Base-by-base conservation (phyloP, 495 filamentous ascomycete species). In the Penicillium bovifimosum region DNA sequence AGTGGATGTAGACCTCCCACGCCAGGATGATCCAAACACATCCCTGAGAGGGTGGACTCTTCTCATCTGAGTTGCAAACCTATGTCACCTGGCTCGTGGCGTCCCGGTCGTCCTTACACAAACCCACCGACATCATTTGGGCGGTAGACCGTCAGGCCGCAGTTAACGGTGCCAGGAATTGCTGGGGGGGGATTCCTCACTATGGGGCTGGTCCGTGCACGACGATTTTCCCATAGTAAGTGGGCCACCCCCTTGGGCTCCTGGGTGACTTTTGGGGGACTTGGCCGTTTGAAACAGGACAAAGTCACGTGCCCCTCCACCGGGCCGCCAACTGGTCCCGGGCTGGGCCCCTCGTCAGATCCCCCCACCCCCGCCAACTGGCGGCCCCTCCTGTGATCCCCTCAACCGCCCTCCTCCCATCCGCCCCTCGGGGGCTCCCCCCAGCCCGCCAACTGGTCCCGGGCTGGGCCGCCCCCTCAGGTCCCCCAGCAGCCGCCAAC, bases 111-210 rank as follows among this genome's bases (percentile, higher is more conserved):
- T 16, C 14, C 56, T 38, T 53, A 54, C 51, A 64, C 29, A 59
- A 36, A 62, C 52, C 41, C 59, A 51, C 57, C 59, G 52, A 59
- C 47, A 4, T 9, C 11, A 13, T 39, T 60, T 60, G 33, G 46
- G 17, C 16, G 6, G 14, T n/a, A 35, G 18, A 40, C 13, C 20
- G 42, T 27, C 27, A 34, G 26, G 26, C 33, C 52, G 6, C 31
- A 36, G 50, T 43, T 11, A 26, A 36, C 13, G 38, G 35, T 34
- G 11, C 43, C 39, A 58, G 27, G 42, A 42, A 43, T n/a, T 39
- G 34, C n/a, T 35, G 9, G 17, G 45, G 47, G 50, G 48, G 26
- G 27, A 47, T 40, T 26, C 16, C 50, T 55, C 32, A 44, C 9
- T 51, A 55, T 55, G 55, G 43, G 39, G 29, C 5, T 58, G 55